A percentile compares a stretch with the other conserved stretches of the same genome.
Conservation (phyloP, 2,329 filamentous ascomycete species). For the Ophiognomonia clavigignenti-juglandacearum region DNA sequence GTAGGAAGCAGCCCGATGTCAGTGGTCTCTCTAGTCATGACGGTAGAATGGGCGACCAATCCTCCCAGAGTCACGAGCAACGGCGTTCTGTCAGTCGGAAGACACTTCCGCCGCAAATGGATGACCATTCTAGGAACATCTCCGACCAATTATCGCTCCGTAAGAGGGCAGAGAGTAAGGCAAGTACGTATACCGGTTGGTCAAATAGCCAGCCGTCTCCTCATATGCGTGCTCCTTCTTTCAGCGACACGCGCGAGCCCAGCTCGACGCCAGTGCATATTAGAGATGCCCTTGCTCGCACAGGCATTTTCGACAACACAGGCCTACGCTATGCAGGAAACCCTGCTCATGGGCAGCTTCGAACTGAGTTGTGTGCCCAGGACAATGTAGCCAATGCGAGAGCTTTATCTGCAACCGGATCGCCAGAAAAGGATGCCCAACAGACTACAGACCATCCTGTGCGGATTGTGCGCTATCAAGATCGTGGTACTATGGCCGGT, state of each 20-base stretch:
- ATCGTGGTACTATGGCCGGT: constrained; percentile 16
- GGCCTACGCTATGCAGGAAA: not conserved
- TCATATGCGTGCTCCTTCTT: not conserved
- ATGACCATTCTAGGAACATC: not conserved
- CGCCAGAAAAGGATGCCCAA: not conserved
- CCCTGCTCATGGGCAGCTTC: not conserved
- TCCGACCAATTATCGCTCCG: not conserved
- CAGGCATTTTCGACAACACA: constrained; percentile 2
- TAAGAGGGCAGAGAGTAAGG: constrained; percentile 3
- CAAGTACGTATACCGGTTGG: constrained; percentile 20
- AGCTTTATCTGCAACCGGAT: not conserved
- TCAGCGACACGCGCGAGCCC: not conserved
- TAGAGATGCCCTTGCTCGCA: not conserved
- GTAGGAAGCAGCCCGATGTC: constrained; percentile 1
- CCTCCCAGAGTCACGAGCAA: not conserved
- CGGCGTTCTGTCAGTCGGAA: not conserved
- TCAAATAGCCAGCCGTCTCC: constrained; percentile 15
- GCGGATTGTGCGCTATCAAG: constrained; percentile 18
- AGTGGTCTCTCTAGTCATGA: constrained; percentile 4
- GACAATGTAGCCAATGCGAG: not conserved
- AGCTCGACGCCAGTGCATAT: not conserved
- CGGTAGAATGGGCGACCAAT: not conserved
- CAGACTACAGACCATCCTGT: not conserved
- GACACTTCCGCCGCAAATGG: not conserved
- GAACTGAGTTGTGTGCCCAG: not conserved